phyloP scores from a whole-genome alignment of 1,139 yeast species.

The Debaryomycetaceae sp. region DNA sequence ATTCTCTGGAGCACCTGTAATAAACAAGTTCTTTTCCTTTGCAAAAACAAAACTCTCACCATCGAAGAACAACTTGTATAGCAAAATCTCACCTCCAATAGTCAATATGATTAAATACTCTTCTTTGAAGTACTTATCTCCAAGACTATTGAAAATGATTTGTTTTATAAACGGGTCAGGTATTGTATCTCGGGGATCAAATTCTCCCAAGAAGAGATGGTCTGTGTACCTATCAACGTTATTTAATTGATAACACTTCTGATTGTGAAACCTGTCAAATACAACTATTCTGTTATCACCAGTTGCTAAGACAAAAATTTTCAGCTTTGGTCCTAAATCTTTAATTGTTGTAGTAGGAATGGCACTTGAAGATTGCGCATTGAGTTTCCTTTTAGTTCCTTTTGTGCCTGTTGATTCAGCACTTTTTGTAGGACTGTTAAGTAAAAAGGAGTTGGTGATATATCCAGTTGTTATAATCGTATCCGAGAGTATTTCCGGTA shows the following conservation, averaged over 20 bases:
- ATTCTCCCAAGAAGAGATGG: conserved; percentile 48
- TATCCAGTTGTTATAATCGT: conserved; percentile 69
- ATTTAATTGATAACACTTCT: conserved; percentile 62
- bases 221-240: conserved; percentile 59
- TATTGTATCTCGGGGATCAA: conserved; percentile 55
- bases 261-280: conserved; percentile 61
- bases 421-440: conserved; percentile 42
- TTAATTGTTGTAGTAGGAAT: conserved; percentile 8
- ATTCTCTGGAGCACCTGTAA: conserved; percentile 76
- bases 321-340: conserved; percentile 34
- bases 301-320: conserved; percentile 64
- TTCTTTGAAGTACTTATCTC: conserved; percentile 49
- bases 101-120: conserved; percentile 72
- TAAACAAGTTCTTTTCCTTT: conserved; percentile 44
- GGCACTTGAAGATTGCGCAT: conserved; percentile 5
- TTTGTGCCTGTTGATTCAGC: conserved; percentile 27
- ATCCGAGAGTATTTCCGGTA: conserved; percentile 54
- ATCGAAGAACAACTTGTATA: conserved; percentile 59
- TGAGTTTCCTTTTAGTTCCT: conserved; percentile 31
- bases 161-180: conserved; percentile 79
- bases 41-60: conserved; percentile 47
- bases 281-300: conserved; percentile 73
- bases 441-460: conserved; percentile 45
- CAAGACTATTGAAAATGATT: conserved; percentile 61
- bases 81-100: conserved; percentile 71